Conservation (phyloP, 2,329 filamentous ascomycete species). For the Alternaria arbusti region DNA sequence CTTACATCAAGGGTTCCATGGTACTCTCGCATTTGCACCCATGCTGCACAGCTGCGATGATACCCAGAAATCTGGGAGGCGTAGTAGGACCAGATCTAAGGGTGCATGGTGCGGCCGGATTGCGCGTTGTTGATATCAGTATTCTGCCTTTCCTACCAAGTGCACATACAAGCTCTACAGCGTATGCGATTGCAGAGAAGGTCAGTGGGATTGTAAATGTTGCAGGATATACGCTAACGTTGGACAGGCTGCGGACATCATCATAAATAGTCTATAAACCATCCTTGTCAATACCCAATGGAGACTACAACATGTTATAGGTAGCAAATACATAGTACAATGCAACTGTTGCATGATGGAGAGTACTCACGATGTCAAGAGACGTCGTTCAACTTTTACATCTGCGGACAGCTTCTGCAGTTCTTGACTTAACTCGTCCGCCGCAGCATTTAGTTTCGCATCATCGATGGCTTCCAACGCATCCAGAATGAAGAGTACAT, state of each 20-base stretch:
- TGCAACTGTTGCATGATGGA: neutral
- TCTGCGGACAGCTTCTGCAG: slow-evolving; percentile 23
- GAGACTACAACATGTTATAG: too few species aligned
- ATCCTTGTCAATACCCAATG: too few species aligned
- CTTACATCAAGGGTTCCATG: slow-evolving; percentile 2
- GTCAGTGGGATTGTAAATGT: neutral
- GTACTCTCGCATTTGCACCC: slow-evolving; percentile 9
- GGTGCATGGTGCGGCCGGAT: neutral
- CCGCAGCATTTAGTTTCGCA: slow-evolving; percentile 35
- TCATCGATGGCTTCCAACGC: slow-evolving; percentile 18
- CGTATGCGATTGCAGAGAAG: slow-evolving; percentile 13
- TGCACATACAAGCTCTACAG: slow-evolving; percentile 4
- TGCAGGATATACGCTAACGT: neutral
- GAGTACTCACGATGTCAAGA: neutral
- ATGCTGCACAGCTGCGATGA: slow-evolving; percentile 14
- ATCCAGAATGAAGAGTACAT: slow-evolving; percentile 48
- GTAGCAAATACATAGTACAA: neutral
- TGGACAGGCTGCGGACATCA: neutral
- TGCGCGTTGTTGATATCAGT: slow-evolving; percentile 10
- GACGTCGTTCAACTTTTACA: slow-evolving; percentile 3
- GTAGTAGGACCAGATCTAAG: slow-evolving; percentile 3
- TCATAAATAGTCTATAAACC: neutral
- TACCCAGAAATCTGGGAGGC: neutral
- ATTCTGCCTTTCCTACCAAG: slow-evolving; percentile 5
- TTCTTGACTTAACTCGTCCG: slow-evolving; percentile 31